These are phyloP conservation scores for Penicillium vulpinum DNA, from an alignment of 2,329 filamentous ascomycete species.

Conservation along the genomic window DNA sequence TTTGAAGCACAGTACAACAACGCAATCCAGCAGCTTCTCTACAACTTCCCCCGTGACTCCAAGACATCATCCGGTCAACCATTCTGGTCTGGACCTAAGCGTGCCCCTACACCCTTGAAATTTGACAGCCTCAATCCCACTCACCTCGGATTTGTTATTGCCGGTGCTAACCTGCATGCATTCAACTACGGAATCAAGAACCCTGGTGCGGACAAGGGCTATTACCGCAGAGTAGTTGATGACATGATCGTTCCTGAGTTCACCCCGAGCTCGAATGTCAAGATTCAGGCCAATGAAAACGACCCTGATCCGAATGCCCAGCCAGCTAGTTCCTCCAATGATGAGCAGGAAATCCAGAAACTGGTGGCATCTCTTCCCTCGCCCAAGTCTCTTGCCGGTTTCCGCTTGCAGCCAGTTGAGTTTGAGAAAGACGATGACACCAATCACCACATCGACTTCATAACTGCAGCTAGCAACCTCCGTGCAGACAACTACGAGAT, in stretches of 20 bases:
- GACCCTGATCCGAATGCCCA: conserved; percentile 88
- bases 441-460: conserved; percentile 98
- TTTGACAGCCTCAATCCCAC: conserved; percentile 83
- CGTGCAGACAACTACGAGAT: conserved; percentile 99
- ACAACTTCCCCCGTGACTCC: conserved; percentile 96
- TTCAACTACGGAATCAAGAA: conserved; percentile 98
- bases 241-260: conserved; percentile 97
- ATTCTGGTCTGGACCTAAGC: conserved; percentile 99
- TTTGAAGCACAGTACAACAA: conserved; percentile 98
- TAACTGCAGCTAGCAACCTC: conserved; percentile 93
- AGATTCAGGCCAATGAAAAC: conserved; percentile 94
- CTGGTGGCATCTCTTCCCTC: conserved; percentile 73
- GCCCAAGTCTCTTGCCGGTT: conserved; percentile 78
- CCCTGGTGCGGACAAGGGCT: conserved; percentile 67
- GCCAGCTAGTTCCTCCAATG: conserved; percentile 59
- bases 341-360: conserved; percentile 72
- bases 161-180: conserved; percentile 87
- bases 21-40: conserved; percentile 89
- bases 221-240: conserved; percentile 78
- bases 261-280: conserved; percentile 81
- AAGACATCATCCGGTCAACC: conserved; percentile 81
- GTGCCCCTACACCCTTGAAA: conserved; percentile 85
- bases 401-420: conserved; percentile 87
- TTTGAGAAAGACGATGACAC: conserved; percentile 99
- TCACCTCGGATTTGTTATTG: conserved; percentile 83